Evolutionary conservation across 257 asterid species (phyloP), one percentile per base, ranked within the genome.

Genomic region (Solanum microdontum): DNA sequence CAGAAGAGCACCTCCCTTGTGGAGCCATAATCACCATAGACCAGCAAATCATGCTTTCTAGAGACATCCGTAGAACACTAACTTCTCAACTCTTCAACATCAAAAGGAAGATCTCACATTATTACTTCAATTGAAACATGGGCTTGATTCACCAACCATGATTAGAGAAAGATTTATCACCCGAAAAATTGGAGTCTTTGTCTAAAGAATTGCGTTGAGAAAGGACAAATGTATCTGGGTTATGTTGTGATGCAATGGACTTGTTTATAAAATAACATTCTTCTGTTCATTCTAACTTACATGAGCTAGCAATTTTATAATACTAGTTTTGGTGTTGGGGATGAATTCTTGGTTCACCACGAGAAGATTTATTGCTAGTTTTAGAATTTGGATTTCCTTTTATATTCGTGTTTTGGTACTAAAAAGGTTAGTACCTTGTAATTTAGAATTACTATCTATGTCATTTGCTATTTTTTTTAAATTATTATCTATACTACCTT

Each of bases 61-160:
- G 95, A 92, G 86, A 40, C 87, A 79, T 83, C 90, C 88, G 85
- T 91, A 39, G 92, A 75, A 48, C 88, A 93, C 91, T 91, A 94
- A 87, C 90, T 88, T 89, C 96, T 93, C 96, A 93, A 91, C 99
- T 97, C 89, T 39, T 8, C 11, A 39, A 39, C 79, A 94, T 51
- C 40, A 62, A 88, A 90, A 48, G 11, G 48, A 84, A 84, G 80
- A 82, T 15, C 23, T 51, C 17, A 7, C 60, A 51, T 14, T 15
- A 14, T 5, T 51, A 51, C 17, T 14, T 51, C 66, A 19, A 19
- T 58, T 7, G 10, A 11, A 58, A 58, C 66, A 58, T 19, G 24
- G 24, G 11, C 21, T 58, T 58, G 66, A 58, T 58, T 58, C 66
- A 58, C 66, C 23, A 8, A 19, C 26, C 24, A 19, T 19, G 66